Evolutionary conservation across 352 stramenopile species (phyloP).

Genomic region (Albugo candida): DNA sequence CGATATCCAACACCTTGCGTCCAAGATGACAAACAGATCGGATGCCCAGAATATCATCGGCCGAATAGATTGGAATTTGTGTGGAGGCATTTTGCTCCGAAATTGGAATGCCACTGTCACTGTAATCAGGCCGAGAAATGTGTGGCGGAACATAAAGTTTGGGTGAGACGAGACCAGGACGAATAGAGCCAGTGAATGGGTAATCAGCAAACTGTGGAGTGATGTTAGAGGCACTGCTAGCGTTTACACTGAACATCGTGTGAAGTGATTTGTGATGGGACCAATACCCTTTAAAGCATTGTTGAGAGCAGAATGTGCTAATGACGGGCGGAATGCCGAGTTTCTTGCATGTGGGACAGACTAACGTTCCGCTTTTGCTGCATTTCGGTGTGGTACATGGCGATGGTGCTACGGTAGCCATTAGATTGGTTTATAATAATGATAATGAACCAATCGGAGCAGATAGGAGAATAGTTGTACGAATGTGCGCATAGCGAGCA

Average conservation of each 20-base stretch:
- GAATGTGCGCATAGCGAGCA: no score
- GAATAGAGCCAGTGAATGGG: slow-evolving; percentile 68
- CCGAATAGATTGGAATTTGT: slow-evolving; percentile 86
- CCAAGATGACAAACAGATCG: slow-evolving; percentile 68
- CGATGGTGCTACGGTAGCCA: no score
- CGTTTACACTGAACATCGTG: slow-evolving; percentile 83
- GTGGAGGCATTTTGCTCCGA: slow-evolving; percentile 44
- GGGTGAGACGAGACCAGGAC: slow-evolving; percentile 62
- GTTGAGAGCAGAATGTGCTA: slow-evolving; percentile 85
- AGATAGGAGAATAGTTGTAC: no score
- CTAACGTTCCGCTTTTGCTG: slow-evolving; percentile 62
- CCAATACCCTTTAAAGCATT: slow-evolving; percentile 95
- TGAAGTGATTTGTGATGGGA: slow-evolving; percentile 90
- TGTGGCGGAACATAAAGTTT: slow-evolving; percentile 46
- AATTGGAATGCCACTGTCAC: slow-evolving; percentile 53
- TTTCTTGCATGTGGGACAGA: slow-evolving; percentile 84
- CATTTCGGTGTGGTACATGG: slow-evolving; percentile 55
- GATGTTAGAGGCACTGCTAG: slow-evolving; percentile 7
- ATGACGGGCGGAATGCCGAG: slow-evolving; percentile 66
- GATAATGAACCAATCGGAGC: no score
- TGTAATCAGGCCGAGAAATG: slow-evolving; percentile 83
- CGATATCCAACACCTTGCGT: slow-evolving; percentile 92
- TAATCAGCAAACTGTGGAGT: slow-evolving; percentile 38
- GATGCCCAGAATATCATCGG: slow-evolving; percentile 89
- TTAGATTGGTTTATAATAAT: no score